Evolutionary conservation across 371 early-diverging fungal genomes (phyloP).

Genomic region (Mucor irregularis): DNA sequence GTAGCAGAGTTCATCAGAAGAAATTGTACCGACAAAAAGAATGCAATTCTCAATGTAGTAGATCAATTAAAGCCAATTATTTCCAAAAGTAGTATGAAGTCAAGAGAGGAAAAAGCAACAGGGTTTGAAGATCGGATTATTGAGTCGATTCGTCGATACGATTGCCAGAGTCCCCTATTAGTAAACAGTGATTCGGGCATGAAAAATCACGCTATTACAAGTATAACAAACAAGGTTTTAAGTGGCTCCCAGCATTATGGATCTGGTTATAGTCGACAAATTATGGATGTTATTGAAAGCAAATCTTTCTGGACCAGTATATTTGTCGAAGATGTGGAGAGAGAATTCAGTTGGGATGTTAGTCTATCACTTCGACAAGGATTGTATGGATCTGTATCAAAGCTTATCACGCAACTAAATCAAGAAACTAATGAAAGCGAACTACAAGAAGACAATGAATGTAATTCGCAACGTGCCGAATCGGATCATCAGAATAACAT

Average conservation of each 20-base stretch:
- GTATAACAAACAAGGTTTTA: too few species aligned
- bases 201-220: too few species aligned
- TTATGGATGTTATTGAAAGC: conserved; percentile 46
- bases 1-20: conserved; percentile 30
- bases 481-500: not conserved
- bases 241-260: not conserved
- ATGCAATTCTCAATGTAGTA: conserved; percentile 13
- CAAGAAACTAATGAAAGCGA: not conserved
- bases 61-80: conserved; percentile 19
- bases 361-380: conserved; percentile 48
- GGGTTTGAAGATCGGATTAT: conserved; percentile 26
- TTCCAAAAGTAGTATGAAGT: conserved; percentile 20
- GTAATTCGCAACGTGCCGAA: not conserved
- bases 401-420: not conserved
- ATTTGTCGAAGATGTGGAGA: conserved; percentile 55
- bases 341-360: conserved; percentile 48
- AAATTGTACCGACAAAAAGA: conserved; percentile 8
- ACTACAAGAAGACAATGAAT: not conserved
- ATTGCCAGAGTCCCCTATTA: conserved; percentile 17
- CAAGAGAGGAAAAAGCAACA: conserved; percentile 18
- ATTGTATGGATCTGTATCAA: conserved; percentile 35
- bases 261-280: conserved; percentile 28
- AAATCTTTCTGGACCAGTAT: conserved; percentile 55
- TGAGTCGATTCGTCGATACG: conserved; percentile 34
- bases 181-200: too few species aligned